A percentile compares a stretch with the other conserved stretches of the same genome.
Conservation (phyloP, 2,329 filamentous ascomycete species). For the Aspergillus novofumigatus region DNA sequence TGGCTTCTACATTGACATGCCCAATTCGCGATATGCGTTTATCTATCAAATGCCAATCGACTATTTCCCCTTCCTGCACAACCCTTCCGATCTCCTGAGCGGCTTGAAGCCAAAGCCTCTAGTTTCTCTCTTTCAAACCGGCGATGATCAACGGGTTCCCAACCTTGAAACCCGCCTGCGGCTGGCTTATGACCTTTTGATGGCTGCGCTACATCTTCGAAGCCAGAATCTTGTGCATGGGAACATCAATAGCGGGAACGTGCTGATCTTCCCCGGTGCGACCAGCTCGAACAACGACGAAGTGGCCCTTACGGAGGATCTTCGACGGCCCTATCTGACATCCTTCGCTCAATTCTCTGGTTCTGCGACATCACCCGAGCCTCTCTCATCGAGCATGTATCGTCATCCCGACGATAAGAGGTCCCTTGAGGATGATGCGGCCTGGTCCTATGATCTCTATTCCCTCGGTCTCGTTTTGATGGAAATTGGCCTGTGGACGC, state of each 20-base stretch:
- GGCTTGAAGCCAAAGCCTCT: slow-evolving; percentile 39
- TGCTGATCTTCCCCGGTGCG: slow-evolving; percentile 52
- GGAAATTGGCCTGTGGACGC: slow-evolving; percentile 62
- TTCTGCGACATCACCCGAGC: slow-evolving; percentile 45
- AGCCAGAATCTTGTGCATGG: slow-evolving; percentile 55
- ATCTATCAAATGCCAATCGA: slow-evolving; percentile 56
- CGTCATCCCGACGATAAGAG: slow-evolving; percentile 52
- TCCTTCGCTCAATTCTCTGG: slow-evolving; percentile 57
- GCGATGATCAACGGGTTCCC: slow-evolving; percentile 44
- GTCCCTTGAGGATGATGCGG: slow-evolving; percentile 33
- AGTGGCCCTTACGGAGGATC: slow-evolving; percentile 37
- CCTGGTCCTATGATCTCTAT: slow-evolving; percentile 54
- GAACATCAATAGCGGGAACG: slow-evolving; percentile 62
- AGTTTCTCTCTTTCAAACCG: slow-evolving; percentile 40
- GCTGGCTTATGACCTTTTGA: slow-evolving; percentile 55
- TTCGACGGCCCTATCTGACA: slow-evolving; percentile 55
- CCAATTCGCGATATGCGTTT: slow-evolving; percentile 54
- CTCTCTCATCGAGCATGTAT: slow-evolving; percentile 54
- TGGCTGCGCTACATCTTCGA: slow-evolving; percentile 55
- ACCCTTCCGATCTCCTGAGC: slow-evolving; percentile 35
- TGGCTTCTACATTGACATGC: slow-evolving; percentile 55
- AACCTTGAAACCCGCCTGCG: slow-evolving; percentile 60
- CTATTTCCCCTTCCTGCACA: slow-evolving; percentile 41
- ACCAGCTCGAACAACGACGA: slow-evolving; percentile 32
- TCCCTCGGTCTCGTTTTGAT: slow-evolving; percentile 58